Evolutionary conservation across 495 filamentous ascomycete genomes (phyloP).

Genomic region (Aspergillus bertholletiae): DNA sequence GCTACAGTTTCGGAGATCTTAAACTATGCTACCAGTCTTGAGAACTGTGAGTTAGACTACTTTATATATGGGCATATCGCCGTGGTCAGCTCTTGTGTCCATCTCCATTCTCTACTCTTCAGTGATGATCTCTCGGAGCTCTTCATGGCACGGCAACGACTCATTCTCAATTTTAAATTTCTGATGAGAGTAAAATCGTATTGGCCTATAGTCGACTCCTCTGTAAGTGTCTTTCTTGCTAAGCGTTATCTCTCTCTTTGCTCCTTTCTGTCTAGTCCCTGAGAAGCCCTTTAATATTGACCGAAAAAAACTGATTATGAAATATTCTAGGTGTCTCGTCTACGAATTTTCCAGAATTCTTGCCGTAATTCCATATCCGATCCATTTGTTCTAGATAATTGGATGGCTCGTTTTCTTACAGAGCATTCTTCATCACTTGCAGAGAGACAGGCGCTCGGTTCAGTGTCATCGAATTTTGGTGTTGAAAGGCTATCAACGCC

Average conservation of each 20-base stretch:
- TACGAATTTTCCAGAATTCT: constrained; percentile 17
- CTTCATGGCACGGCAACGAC: constrained; percentile 11
- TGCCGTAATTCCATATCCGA: constrained; percentile 19
- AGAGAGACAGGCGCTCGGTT: constrained; percentile 5
- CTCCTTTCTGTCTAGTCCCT: too few species aligned
- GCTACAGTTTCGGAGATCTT: constrained; percentile 13
- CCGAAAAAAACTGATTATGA: neutral
- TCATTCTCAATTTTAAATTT: constrained; percentile 22
- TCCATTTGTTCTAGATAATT: constrained; percentile 22
- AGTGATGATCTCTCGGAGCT: constrained; percentile 14
- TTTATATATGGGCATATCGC: constrained; percentile 24
- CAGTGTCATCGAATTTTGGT: neutral
- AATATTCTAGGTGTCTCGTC: constrained; percentile 9
- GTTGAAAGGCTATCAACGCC: neutral
- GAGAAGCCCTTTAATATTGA: neutral
- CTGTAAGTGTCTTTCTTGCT: constrained; percentile 9
- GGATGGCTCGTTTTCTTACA: constrained; percentile 26
- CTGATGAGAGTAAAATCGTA: constrained; percentile 19
- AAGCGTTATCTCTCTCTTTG: neutral
- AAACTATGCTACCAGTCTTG: constrained; percentile 8
- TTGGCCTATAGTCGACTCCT: constrained; percentile 20
- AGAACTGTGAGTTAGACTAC: constrained; percentile 20
- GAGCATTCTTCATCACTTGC: constrained; percentile 18
- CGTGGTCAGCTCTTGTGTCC: constrained; percentile 24
- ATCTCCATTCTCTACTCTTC: constrained; percentile 21